Evolutionary conservation across 345 rosid species (phyloP).

Genomic region (Pugionium cornutum): DNA sequence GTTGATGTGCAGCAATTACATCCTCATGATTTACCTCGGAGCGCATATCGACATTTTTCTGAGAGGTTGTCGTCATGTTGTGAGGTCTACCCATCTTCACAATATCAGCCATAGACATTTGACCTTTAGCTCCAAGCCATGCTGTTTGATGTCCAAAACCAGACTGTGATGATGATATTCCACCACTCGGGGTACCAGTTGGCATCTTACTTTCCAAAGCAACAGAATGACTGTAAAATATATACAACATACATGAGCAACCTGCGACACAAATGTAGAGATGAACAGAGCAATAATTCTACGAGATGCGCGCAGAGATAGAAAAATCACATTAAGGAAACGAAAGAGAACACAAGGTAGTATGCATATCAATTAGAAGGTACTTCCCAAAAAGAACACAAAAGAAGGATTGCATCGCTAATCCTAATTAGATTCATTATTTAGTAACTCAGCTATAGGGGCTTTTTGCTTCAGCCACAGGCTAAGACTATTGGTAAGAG

Average conservation of each 20-base stretch:
- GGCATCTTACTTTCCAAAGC: constrained; percentile 50
- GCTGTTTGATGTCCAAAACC: constrained; percentile 63
- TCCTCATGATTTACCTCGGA: constrained; percentile 46
- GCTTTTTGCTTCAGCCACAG: no score
- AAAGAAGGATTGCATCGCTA: background rate
- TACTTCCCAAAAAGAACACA: background rate
- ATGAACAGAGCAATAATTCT: constrained; percentile 6
- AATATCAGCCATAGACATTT: constrained; percentile 90
- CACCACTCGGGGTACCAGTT: constrained; percentile 45
- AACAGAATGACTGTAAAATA: constrained; percentile 56
- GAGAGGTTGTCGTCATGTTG: constrained; percentile 41
- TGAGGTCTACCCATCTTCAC: no score
- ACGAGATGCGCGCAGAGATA: background rate
- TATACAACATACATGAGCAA: constrained; percentile 36
- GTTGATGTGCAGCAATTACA: constrained; percentile 42
- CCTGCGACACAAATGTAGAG: background rate
- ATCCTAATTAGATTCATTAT: background rate
- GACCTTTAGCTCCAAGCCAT: constrained; percentile 75
- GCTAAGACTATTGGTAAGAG: no score
- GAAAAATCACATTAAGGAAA: background rate
- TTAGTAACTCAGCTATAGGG: no score
- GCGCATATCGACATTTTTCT: constrained; percentile 14
- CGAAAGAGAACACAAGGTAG: background rate
- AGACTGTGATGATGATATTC: constrained; percentile 51
- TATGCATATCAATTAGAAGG: background rate